Base-by-base conservation (phyloP, 768 basidiomycete genomes). In the Psilocybe cubensis region DNA sequence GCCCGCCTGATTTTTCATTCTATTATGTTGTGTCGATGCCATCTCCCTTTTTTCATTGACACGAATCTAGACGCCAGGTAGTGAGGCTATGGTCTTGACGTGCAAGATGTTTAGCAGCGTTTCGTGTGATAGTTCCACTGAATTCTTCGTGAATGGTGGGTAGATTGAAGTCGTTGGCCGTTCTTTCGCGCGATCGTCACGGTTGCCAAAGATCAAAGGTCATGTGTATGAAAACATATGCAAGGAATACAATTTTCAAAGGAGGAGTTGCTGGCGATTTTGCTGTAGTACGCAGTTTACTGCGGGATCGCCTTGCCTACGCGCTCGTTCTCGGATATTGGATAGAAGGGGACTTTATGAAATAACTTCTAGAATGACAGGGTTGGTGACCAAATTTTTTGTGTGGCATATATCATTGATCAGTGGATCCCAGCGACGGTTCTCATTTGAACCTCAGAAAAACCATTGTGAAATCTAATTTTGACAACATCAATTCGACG, bases 131-230 rank as follows among this genome's bases (percentile, higher is more conserved):
- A 58, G 55, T 56, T 52, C 27, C 43, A 33, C n/a, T n/a, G n/a
- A n/a, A n/a, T n/a, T n/a, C n/a, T 35, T 18, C 17, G 44, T 23
- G 38, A 50, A 53, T 47, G 61, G 45, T 35, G 31, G 43, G 48
- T 50, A 44, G 52, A 46, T 60, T 52, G 60, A 56, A 56, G 58
- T 44, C 47, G n/a, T 53, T 49, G 50, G 58, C 44, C 40, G 56
- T 52, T 40, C 31, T 54, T 66, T 66, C 65, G 50, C 65, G 65
- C 67, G 67, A 62, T 64, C 63, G 63, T 68, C 67, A 64, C 64
- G 67, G 64, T 64, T 56, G 62, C 59, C 46, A 45, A 52, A 53
- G 9, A 20, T 48, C 44, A 23, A 57, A 50, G 63, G 66, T 65
- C 59, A 62, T 62, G 61, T 65, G 61, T 62, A 38, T 54, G 20